These are phyloP conservation scores for Vitis vinifera DNA, from an alignment of 164 flowering plant species.

Conservation along the genomic window ASM3070453v1 NC_081814.1:24435001-24435500, in stretches of 20 bases:
- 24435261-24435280: too few relatives aligned
- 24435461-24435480: too few relatives aligned
- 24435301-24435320: too few relatives aligned
- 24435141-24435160: constrained; percentile 6
- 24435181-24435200: too few relatives aligned
- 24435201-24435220: too few relatives aligned
- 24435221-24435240: too few relatives aligned
- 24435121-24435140: constrained; percentile 29
- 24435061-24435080: constrained; percentile 19
- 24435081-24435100: constrained; percentile 53
- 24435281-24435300: too few relatives aligned
- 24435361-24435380: constrained; percentile 30
- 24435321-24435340: neutral
- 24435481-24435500: too few relatives aligned
- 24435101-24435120: constrained; percentile 19
- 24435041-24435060: constrained; percentile 28
- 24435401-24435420: constrained; percentile 43
- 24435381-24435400: constrained; percentile 35
- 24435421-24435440: too few relatives aligned
- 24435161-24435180: too few relatives aligned
- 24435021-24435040: constrained; percentile 20
- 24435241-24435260: too few relatives aligned
- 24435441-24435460: too few relatives aligned
- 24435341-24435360: neutral
- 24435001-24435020: constrained; percentile 36